A percentile compares a stretch with the other conserved stretches of the same genome.
phyloP scores from a whole-genome alignment of 139 green algal species.

The Coccomyxa sp. region DNA sequence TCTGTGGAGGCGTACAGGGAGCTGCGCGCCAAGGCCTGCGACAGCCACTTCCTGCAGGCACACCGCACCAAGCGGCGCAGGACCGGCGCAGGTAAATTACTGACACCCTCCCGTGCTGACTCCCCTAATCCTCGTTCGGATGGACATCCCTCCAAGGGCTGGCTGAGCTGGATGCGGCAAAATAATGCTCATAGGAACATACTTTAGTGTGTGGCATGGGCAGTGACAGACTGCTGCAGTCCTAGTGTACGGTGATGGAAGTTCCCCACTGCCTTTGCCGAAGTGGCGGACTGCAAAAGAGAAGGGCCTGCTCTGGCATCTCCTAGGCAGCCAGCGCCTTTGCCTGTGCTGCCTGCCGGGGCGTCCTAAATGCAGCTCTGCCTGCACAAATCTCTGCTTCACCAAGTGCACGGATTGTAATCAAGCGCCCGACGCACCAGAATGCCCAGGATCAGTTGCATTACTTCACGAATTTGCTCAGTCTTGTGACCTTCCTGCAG shows the following conservation, averaged over 20 bases:
- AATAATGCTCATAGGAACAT: neutral
- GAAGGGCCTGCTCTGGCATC: too few species aligned
- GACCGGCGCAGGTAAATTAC: neutral
- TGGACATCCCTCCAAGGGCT: neutral
- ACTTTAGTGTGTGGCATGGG: too few species aligned
- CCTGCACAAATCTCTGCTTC: too few species aligned
- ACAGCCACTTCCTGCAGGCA: neutral
- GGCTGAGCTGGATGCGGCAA: neutral
- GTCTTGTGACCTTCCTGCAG: too few species aligned
- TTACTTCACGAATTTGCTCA: too few species aligned
- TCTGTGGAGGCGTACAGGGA: neutral
- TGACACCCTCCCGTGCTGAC: neutral
- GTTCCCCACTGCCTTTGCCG: neutral
- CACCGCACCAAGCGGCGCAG: neutral
- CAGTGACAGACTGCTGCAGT: too few species aligned
- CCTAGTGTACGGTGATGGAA: neutral
- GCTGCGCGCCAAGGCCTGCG: neutral
- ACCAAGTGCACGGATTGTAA: too few species aligned
- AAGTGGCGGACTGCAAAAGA: neutral
- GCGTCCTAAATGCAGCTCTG: too few species aligned
- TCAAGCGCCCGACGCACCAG: too few species aligned
- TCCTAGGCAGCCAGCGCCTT: too few species aligned
- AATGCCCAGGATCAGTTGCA: too few species aligned
- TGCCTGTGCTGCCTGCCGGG: too few species aligned
- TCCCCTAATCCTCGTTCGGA: neutral